phyloP scores from a whole-genome alignment of 345 rosid genomes.

The Citrus cavaleriei region DNA sequence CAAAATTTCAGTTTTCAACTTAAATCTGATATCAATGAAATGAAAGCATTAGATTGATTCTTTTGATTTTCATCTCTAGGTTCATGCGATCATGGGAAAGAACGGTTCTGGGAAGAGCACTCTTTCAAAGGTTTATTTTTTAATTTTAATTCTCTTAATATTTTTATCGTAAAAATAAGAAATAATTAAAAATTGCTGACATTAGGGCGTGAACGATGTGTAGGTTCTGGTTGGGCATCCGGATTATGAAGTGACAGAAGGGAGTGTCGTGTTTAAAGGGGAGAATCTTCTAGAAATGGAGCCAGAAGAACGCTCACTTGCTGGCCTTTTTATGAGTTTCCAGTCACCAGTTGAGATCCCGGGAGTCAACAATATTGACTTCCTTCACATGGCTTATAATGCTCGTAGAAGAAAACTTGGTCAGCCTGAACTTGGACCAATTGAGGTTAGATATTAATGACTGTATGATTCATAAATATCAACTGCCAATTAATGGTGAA shows the following conservation, averaged over 20 bases:
- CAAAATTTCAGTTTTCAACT: background rate
- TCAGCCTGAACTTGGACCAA: constrained; percentile 80
- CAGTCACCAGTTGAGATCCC: constrained; percentile 92
- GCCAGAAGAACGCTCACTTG: constrained; percentile 93
- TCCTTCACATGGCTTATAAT: constrained; percentile 93
- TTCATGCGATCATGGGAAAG: constrained; percentile 97
- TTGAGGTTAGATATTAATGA: constrained; percentile 42
- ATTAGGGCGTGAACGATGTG: background rate
- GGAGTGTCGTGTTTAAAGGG: constrained; percentile 78
- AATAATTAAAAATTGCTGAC: background rate
- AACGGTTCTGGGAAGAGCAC: constrained; percentile 99
- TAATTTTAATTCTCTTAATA: no score
- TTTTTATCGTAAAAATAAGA: no score
- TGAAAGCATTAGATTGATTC: background rate
- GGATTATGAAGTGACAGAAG: constrained; percentile 89
- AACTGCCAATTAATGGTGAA: background rate
- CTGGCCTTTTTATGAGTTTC: constrained; percentile 95
- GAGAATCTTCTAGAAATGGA: constrained; percentile 83
- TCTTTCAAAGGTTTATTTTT: constrained; percentile 62
- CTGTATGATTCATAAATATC: background rate
- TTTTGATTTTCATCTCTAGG: constrained; percentile 27
- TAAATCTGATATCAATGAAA: background rate
- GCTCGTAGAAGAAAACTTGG: constrained; percentile 77
- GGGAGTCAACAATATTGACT: constrained; percentile 89
- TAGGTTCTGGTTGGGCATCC: constrained; percentile 98